These are phyloP conservation scores for Russula emetica DNA, from an alignment of 768 basidiomycete species.

Conservation along the genomic window DNA sequence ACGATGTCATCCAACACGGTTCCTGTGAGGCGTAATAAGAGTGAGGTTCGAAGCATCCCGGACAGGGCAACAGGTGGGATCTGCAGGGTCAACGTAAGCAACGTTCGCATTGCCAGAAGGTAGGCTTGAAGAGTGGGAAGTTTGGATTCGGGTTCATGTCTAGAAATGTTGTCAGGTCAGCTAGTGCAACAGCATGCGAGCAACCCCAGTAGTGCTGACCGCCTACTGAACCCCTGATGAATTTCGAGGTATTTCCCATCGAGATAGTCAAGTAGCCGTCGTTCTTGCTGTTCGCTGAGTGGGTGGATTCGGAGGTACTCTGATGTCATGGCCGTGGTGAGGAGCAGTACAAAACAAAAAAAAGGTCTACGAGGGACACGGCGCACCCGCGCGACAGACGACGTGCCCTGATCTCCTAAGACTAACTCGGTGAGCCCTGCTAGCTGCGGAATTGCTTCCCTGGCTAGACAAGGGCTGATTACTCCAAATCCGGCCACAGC, in stretches of 20 bases:
- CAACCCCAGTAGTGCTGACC: constrained; percentile 44
- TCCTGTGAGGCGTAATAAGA: constrained; percentile 67
- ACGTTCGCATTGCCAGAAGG: constrained; percentile 50
- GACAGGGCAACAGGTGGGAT: constrained; percentile 74
- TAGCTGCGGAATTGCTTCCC: constrained; percentile 93
- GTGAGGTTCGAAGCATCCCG: constrained; percentile 57
- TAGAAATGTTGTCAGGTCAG: background rate
- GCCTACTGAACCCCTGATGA: constrained; percentile 69
- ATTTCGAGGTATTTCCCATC: constrained; percentile 63
- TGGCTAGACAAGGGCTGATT: constrained; percentile 80
- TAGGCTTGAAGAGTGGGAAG: constrained; percentile 58
- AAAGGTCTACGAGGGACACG: constrained; percentile 70
- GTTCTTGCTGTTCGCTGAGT: constrained; percentile 47
- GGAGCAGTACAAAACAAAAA: constrained; percentile 42
- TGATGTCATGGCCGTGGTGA: background rate
- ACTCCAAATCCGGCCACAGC: constrained; percentile 68
- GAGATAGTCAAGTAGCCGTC: constrained; percentile 57
- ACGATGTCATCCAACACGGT: constrained; percentile 57
- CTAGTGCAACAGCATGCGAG: background rate
- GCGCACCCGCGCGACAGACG: constrained; percentile 77
- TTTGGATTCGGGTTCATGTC: constrained; percentile 46
- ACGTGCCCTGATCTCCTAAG: constrained; percentile 83
- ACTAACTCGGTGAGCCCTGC: constrained; percentile 87
- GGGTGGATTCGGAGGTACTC: constrained; percentile 6
- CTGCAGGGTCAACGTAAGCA: constrained; percentile 62